Evolutionary conservation across 2,329 filamentous ascomycete species (phyloP).

Genomic region (Colletotrichum magnum): DNA sequence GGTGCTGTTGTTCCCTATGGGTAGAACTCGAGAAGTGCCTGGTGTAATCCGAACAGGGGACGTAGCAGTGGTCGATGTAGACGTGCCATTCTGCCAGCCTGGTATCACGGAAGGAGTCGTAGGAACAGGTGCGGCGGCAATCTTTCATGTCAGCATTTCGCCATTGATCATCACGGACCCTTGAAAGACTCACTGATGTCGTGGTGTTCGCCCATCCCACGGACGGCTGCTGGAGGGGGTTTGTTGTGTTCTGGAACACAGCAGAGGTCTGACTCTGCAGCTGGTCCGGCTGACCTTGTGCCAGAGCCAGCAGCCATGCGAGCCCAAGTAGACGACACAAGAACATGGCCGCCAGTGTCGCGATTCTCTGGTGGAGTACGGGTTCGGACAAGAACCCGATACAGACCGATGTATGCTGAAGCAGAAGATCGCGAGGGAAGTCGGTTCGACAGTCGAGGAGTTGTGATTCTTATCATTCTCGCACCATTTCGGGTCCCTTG

Average conservation of each 20-base stretch:
- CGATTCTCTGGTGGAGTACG: neutral
- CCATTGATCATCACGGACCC: neutral
- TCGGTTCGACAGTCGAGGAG: too few species aligned
- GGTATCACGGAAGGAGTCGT: neutral
- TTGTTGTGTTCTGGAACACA: neutral
- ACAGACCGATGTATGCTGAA: too few species aligned
- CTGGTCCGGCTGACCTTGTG: neutral
- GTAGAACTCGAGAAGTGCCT: neutral
- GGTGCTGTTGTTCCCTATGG: neutral
- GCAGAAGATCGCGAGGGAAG: too few species aligned
- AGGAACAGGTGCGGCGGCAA: too few species aligned
- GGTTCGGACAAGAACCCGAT: neutral
- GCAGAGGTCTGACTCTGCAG: neutral
- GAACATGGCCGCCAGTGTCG: neutral
- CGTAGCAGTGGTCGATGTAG: neutral
- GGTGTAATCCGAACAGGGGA: neutral
- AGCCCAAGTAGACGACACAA: neutral
- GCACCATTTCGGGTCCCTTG: neutral
- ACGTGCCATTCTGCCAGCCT: neutral
- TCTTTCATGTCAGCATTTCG: neutral
- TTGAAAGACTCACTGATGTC: neutral
- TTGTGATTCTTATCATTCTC: neutral
- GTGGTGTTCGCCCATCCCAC: neutral
- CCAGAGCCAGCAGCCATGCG: neutral
- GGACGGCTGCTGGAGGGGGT: too few species aligned